A percentile compares a stretch with the other conserved stretches of the same genome.
phyloP scores from a whole-genome alignment of 1,139 yeast species.

The Candida sanyaensis region DNA sequence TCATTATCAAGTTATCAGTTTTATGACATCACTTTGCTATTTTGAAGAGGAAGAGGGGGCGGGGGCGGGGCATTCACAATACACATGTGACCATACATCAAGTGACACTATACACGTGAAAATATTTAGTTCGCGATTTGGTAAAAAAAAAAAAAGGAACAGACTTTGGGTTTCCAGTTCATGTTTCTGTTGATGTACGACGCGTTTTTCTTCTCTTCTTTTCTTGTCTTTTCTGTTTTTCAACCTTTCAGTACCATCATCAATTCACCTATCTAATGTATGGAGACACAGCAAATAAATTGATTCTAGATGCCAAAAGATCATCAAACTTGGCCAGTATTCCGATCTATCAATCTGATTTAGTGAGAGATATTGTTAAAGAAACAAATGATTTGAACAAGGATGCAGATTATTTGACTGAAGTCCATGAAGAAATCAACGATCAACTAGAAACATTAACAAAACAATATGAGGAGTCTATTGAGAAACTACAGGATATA shows the following conservation, averaged over 20 bases:
- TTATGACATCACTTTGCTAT: background rate
- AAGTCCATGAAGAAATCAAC: conserved; percentile 6
- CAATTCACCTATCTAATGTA: conserved; percentile 52
- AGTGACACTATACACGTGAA: background rate
- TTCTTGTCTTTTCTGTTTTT: too few relatives aligned
- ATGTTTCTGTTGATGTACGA: too few relatives aligned
- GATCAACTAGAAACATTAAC: conserved; percentile 10
- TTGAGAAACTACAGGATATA: background rate
- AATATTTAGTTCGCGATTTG: too few relatives aligned
- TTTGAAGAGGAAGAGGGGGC: too few relatives aligned
- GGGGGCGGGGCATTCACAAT: too few relatives aligned
- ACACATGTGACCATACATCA: background rate
- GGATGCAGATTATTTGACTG: conserved; percentile 43
- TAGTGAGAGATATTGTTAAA: conserved; percentile 64
- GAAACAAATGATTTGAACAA: conserved; percentile 61
- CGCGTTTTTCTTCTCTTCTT: too few relatives aligned
- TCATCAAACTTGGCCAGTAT: conserved; percentile 64
- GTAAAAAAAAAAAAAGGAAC: too few relatives aligned
- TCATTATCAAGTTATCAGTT: background rate
- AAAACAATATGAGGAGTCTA: conserved; percentile 4
- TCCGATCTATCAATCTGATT: conserved; percentile 74
- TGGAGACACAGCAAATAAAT: conserved; percentile 84
- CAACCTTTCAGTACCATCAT: background rate
- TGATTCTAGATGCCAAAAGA: conserved; percentile 82
- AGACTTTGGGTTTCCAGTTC: too few relatives aligned